Evolutionary conservation across 495 filamentous ascomycete genomes (phyloP).

Genomic region (Penicillium crystallinum): DNA sequence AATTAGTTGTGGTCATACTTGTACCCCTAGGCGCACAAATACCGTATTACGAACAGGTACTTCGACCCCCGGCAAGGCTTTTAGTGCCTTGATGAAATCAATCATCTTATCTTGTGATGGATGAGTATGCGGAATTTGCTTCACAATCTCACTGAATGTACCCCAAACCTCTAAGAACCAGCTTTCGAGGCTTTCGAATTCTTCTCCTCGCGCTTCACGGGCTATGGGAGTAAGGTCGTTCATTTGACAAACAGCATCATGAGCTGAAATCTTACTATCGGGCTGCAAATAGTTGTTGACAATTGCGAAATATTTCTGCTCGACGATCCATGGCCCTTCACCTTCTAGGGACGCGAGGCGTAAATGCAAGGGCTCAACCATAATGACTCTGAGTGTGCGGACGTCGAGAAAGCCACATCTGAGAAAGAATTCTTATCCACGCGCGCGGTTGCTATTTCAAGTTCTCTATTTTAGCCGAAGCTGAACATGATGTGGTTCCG

Average conservation of each 20-base stretch:
- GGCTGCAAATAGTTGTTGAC: neutral
- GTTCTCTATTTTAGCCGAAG: neutral
- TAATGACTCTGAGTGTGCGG: neutral
- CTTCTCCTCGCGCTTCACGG: neutral
- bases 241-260: neutral
- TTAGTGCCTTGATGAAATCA: neutral
- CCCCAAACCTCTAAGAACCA: neutral
- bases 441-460: too few relatives aligned
- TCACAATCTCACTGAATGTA: neutral
- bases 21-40: neutral
- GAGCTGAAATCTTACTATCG: neutral
- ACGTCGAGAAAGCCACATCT: neutral
- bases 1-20: neutral
- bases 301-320: conserved; percentile 1
- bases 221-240: neutral
- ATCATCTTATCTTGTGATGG: conserved; percentile 2
- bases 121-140: conserved; percentile 1
- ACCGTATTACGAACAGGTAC: neutral
- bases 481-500: too few relatives aligned
- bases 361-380: neutral
- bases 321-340: conserved; percentile 1
- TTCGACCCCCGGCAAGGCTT: neutral
- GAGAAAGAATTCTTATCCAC: neutral
- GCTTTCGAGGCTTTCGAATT: neutral
- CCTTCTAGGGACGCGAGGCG: neutral